Conservation (phyloP, 371 early-diverging fungal genomes). For the Mortierella sp. region DNA sequence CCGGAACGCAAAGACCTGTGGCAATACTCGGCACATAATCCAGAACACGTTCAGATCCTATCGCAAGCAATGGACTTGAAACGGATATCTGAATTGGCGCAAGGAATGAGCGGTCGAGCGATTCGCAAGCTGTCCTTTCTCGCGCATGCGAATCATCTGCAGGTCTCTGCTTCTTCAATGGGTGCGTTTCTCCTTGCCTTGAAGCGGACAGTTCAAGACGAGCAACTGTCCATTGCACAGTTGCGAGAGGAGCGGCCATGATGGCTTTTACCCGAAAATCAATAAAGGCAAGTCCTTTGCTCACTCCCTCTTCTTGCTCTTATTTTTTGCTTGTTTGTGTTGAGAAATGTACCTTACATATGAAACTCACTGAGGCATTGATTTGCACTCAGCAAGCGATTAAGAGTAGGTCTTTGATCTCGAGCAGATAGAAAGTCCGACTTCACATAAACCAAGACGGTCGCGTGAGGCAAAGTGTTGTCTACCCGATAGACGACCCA, state of each 20-base stretch:
- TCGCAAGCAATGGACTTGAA: conserved; percentile 22
- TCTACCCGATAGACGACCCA: conserved; percentile 42
- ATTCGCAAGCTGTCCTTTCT: conserved; percentile 67
- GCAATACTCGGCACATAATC: background rate
- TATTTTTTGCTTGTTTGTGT: background rate
- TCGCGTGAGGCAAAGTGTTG: conserved; percentile 57
- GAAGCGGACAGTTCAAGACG: background rate
- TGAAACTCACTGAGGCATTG: conserved; percentile 58
- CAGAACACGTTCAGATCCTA: background rate
- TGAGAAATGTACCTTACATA: conserved; percentile 43
- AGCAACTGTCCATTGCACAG: background rate
- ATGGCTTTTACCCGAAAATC: background rate
- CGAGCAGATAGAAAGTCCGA: conserved; percentile 57
- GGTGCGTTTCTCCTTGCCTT: conserved; percentile 15
- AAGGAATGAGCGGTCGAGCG: conserved; percentile 61
- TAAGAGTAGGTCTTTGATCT: conserved; percentile 54
- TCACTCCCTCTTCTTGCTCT: background rate
- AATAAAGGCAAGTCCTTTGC: background rate
- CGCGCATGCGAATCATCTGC: conserved; percentile 50
- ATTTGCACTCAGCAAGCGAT: conserved; percentile 57
- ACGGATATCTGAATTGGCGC: conserved; percentile 11
- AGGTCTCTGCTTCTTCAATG: conserved; percentile 21
- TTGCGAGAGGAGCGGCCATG: background rate
- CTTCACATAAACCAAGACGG: conserved; percentile 52
- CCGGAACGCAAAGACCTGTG: background rate